Conservation (phyloP, 2,329 filamentous ascomycete species). For the Trichoderma sp. region DNA sequence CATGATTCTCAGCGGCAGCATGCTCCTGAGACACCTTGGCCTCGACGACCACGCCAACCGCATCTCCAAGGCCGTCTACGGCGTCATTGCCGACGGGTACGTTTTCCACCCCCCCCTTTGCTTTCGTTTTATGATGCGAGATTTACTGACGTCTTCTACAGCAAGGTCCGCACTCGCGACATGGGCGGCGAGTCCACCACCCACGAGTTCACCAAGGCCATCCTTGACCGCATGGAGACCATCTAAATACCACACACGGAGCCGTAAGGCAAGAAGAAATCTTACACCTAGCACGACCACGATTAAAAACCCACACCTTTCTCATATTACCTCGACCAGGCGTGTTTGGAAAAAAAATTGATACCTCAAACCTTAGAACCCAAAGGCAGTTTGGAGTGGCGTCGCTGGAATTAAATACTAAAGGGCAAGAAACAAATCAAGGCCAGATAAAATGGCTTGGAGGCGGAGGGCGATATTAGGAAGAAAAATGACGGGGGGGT, state of each 20-base stretch:
- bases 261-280: constrained; percentile 1
- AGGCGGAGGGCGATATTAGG: background rate
- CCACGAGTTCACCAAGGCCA: constrained; percentile 91
- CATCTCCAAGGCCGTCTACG: constrained; percentile 84
- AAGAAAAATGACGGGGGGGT: background rate
- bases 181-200: constrained; percentile 93
- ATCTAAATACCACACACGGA: constrained; percentile 50
- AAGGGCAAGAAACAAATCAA: constrained; percentile 3
- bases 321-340: constrained; percentile 11
- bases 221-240: constrained; percentile 93
- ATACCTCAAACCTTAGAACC: constrained; percentile 26
- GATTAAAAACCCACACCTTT: constrained; percentile 11
- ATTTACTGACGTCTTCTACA: constrained; percentile 52
- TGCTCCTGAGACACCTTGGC: constrained; percentile 96
- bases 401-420: constrained; percentile 8
- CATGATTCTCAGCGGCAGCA: constrained; percentile 90
- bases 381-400: constrained; percentile 20
- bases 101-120: constrained; percentile 39
- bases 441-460: constrained; percentile 10
- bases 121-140: background rate
- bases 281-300: constrained; percentile 26
- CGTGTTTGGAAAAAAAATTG: constrained; percentile 27
- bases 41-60: constrained; percentile 98
- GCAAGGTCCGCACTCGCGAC: constrained; percentile 86
- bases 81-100: constrained; percentile 86